phyloP scores from a whole-genome alignment of 805 yeast species.

The Peterozyma xylosa region DNA sequence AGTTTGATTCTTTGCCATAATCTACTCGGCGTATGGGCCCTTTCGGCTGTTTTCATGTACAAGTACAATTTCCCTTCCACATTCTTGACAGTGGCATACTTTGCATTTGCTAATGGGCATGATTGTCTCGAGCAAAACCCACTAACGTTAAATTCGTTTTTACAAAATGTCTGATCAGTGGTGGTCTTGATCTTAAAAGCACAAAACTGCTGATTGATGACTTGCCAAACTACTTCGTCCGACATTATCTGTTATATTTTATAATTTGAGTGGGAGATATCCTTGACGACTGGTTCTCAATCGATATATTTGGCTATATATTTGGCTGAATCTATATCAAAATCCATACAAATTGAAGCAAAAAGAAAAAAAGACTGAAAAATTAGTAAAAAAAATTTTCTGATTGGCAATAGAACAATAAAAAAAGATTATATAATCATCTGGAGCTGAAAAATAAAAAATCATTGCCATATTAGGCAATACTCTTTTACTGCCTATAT shows the following conservation, averaged over 20 bases:
- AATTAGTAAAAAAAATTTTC: no score
- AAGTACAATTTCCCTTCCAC: slow-evolving; percentile 73
- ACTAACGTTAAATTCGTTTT: slow-evolving; percentile 92
- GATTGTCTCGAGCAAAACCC: slow-evolving; percentile 92
- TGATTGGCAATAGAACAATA: no score
- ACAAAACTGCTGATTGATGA: slow-evolving; percentile 91
- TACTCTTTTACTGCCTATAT: no score
- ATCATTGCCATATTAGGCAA: no score
- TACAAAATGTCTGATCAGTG: slow-evolving; percentile 85
- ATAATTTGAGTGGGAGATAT: no score
- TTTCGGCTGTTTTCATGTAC: slow-evolving; percentile 95
- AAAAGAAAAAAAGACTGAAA: no score
- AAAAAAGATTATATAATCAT: no score
- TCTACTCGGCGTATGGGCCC: slow-evolving; percentile 92
- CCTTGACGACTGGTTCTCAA: no score
- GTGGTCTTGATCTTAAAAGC: slow-evolving; percentile 88
- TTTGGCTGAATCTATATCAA: no score
- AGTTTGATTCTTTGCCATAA: slow-evolving; percentile 93
- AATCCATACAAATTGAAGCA: no score
- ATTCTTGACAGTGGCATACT: slow-evolving; percentile 81
- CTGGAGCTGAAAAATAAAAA: no score
- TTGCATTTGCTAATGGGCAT: slow-evolving; percentile 93
- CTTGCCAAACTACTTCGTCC: slow-evolving; percentile 89
- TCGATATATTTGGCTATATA: no score
- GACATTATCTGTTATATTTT: slow-evolving; percentile 1